A percentile compares a stretch with the other conserved stretches of the same genome.
phyloP scores from a whole-genome alignment of 257 asterid species.

The Jacaranda copaia region DNA sequence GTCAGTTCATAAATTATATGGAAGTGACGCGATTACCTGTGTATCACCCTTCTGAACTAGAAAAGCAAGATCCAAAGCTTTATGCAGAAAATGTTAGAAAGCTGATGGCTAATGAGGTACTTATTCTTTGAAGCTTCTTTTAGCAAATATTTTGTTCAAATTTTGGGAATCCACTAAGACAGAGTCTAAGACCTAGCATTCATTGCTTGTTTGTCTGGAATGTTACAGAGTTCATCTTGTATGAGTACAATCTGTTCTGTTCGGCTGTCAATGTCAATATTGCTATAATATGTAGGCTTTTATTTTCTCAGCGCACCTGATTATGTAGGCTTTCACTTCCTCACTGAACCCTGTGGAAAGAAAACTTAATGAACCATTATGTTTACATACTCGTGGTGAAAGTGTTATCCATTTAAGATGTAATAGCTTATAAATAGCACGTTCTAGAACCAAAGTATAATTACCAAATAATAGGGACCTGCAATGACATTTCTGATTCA shows the following conservation, averaged over 20 bases:
- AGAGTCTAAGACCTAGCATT: not conserved
- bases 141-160: slow-evolving; percentile 1
- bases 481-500: not conserved
- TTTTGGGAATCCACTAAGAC: slow-evolving; percentile 13
- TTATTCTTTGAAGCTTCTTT: slow-evolving; percentile 30
- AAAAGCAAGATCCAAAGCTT: slow-evolving; percentile 83
- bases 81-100: slow-evolving; percentile 86
- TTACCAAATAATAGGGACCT: not conserved
- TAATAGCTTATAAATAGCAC: slow-evolving; percentile 5
- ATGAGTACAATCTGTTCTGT: not conserved
- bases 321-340: slow-evolving; percentile 8
- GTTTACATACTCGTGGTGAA: not conserved
- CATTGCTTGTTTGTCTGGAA: slow-evolving; percentile 5
- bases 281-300: slow-evolving; percentile 2
- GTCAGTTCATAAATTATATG: slow-evolving; percentile 82
- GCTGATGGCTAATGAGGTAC: slow-evolving; percentile 92
- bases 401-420: not conserved
- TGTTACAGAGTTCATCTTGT: slow-evolving; percentile 10
- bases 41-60: slow-evolving; percentile 88
- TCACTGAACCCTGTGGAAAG: not conserved
- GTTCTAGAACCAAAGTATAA: not conserved
- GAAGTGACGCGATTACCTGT: slow-evolving; percentile 80
- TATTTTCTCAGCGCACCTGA: not conserved
- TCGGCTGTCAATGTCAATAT: slow-evolving; percentile 9
- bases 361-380: not conserved